Base-by-base conservation (phyloP, 1,139 yeast species). In the Lodderomyces margitis region DNA sequence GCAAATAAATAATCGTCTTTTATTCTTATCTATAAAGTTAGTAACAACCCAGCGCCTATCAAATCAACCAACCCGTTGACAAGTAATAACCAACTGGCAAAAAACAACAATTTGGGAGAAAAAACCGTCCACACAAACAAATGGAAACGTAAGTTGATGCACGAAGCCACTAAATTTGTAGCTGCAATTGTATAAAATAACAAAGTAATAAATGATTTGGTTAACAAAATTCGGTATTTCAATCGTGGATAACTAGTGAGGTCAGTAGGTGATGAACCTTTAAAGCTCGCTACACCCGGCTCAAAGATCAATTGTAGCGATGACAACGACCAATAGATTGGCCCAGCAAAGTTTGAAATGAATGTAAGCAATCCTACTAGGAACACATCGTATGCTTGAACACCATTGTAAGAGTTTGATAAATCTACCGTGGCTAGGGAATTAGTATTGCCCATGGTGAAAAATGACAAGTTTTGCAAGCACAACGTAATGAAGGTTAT, bases 111-210 rank as follows among this genome's bases (percentile, higher is more conserved):
- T 55, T 89, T 92, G 0, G 98, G 99, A 39, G 96, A 87, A 64
- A 92, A 92, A 4, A 94, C 98, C 2, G 98, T 88, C 98, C 98
- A 94, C 12, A 94, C 85, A 58, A 92, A 92, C 44, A 92, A 70
- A 58, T 92, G 98, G 56, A 83, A 87, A 51, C 96, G 74, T 49
- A 91, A 70, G 21, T 78, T 70, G 42, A 76, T 74, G 57, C 98
- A 92, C 6, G 97, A 83, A 0, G 72, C 66, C 38, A 86, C 59
- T 40, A 91, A 75, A 33, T 75, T 70, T 3, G 78, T 56, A 1
- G 87, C 87, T 12, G 79, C 60, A 1, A 82, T 52, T 2, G 83
- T 65, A 56, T 86, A 86, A 56, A 84, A 86, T 7, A 75, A 56
- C 36, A 74, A 54, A 31, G 63, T 56, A 15, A 65, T 56, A 37